Evolutionary conservation across 2,329 filamentous ascomycete genomes (phyloP).

Genomic region (Fusarium duplospermum): DNA sequence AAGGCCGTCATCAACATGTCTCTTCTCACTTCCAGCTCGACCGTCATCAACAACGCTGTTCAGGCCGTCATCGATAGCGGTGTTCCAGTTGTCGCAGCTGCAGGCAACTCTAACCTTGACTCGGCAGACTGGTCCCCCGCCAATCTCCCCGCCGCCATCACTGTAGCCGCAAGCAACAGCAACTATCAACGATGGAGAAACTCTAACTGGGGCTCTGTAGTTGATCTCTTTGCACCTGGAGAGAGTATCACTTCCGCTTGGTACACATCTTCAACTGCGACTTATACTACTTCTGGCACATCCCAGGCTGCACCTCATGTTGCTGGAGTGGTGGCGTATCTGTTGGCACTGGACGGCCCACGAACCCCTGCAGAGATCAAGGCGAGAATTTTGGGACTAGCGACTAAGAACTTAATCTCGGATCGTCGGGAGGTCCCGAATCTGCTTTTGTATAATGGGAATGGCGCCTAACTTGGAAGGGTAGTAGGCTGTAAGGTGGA

Average conservation of each 20-base stretch:
- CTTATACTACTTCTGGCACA: conserved; percentile 15
- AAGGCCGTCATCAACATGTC: conserved; percentile 59
- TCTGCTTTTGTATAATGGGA: conserved; percentile 31
- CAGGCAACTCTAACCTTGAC: conserved; percentile 34
- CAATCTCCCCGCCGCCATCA: conserved; percentile 37
- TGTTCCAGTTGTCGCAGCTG: conserved; percentile 53
- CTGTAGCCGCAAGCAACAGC: conserved; percentile 45
- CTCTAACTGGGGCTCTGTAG: conserved; percentile 57
- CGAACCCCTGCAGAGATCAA: conserved; percentile 8
- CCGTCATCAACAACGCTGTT: conserved; percentile 29
- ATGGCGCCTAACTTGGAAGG: conserved; percentile 6
- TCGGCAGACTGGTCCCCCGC: conserved; percentile 17
- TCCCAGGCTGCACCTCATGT: conserved; percentile 37
- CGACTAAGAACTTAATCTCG: conserved; percentile 13
- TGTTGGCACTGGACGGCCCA: conserved; percentile 33
- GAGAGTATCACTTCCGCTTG: conserved; percentile 43
- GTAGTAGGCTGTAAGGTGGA: not conserved
- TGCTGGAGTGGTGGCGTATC: conserved; percentile 35
- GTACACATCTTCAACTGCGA: not conserved
- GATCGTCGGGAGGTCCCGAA: conserved; percentile 25
- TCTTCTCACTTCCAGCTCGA: conserved; percentile 36
- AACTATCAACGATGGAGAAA: conserved; percentile 50
- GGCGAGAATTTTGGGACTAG: conserved; percentile 18
- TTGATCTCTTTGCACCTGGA: conserved; percentile 21
- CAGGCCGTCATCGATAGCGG: conserved; percentile 31